Conservation (phyloP, 352 stramenopile genomes). For the Phytopythium cucurbitacearum region DNA sequence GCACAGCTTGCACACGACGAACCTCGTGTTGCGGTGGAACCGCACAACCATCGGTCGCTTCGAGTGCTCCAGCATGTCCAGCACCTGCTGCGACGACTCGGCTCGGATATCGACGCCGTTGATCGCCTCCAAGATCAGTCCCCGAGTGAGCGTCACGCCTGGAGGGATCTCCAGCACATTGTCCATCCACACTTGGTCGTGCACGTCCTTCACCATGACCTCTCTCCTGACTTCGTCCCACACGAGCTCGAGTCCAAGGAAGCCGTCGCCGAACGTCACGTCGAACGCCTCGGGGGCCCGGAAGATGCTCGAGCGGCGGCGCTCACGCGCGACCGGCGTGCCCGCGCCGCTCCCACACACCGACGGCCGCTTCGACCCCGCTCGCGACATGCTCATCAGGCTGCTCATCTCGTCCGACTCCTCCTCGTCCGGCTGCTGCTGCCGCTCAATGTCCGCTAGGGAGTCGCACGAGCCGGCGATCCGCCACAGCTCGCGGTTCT, state of each 20-base stretch:
- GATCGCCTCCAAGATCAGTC: conserved; percentile 63
- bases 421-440: conserved; percentile 16
- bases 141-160: conserved; percentile 32
- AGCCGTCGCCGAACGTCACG: conserved; percentile 65
- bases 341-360: not conserved
- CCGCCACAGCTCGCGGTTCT: conserved; percentile 55
- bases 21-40: conserved; percentile 42
- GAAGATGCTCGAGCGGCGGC: conserved; percentile 2
- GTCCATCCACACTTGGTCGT: conserved; percentile 21
- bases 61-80: conserved; percentile 62
- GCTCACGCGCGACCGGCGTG: not conserved
- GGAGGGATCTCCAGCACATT: conserved; percentile 40
- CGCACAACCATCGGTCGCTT: conserved; percentile 56
- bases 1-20: conserved; percentile 74
- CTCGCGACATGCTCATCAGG: not conserved
- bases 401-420: conserved; percentile 5
- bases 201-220: conserved; percentile 66
- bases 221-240: conserved; percentile 40
- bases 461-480: conserved; percentile 15
- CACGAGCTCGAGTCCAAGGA: conserved; percentile 71
- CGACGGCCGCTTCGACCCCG: not conserved
- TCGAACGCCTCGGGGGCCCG: conserved; percentile 49
- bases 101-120: conserved; percentile 36
- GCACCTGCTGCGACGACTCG: conserved; percentile 38
- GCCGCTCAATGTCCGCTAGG: conserved; percentile 8